A percentile compares a stretch with the other conserved stretches of the same genome.
These are phyloP conservation scores for Geotrichum aggregatum DNA, from an alignment of 1,139 yeast species.

Conservation along the genomic window DNA sequence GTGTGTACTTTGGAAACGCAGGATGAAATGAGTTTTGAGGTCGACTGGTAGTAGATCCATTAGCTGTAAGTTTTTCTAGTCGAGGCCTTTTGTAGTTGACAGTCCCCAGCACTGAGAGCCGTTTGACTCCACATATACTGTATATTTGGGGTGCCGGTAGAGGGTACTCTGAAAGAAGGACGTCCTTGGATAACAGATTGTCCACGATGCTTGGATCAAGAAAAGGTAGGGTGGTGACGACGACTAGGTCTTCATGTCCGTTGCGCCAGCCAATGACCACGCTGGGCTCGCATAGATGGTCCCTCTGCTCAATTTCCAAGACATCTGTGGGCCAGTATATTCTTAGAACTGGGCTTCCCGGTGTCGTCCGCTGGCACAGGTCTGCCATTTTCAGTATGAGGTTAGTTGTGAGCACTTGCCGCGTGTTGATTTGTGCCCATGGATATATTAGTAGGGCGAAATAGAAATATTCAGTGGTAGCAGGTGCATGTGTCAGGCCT, in stretches of 20 bases:
- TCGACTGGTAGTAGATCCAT: neutral
- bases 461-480: too few species aligned
- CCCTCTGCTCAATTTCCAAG: slow-evolving; percentile 24
- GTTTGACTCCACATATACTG: slow-evolving; percentile 31
- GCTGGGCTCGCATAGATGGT: slow-evolving; percentile 27
- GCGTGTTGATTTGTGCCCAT: too few species aligned
- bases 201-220: slow-evolving; percentile 32
- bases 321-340: slow-evolving; percentile 41
- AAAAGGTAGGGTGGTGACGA: slow-evolving; percentile 36
- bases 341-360: slow-evolving; percentile 27
- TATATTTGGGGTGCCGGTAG: slow-evolving; percentile 32
- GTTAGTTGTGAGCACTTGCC: too few species aligned
- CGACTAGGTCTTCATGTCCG: slow-evolving; percentile 33
- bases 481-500: too few species aligned
- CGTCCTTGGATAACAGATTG: slow-evolving; percentile 31
- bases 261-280: slow-evolving; percentile 39
- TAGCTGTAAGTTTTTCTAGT: neutral
- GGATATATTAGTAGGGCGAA: too few species aligned
- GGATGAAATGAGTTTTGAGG: neutral
- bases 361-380: slow-evolving; percentile 6
- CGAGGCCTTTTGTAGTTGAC: slow-evolving; percentile 23
- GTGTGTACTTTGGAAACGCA: slow-evolving; percentile 12
- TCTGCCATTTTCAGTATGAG: slow-evolving; percentile 2
- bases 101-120: slow-evolving; percentile 34
- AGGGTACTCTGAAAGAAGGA: slow-evolving; percentile 29